phyloP scores from a whole-genome alignment of 176 grass and related monocot species.

The Poa annua region DNA sequence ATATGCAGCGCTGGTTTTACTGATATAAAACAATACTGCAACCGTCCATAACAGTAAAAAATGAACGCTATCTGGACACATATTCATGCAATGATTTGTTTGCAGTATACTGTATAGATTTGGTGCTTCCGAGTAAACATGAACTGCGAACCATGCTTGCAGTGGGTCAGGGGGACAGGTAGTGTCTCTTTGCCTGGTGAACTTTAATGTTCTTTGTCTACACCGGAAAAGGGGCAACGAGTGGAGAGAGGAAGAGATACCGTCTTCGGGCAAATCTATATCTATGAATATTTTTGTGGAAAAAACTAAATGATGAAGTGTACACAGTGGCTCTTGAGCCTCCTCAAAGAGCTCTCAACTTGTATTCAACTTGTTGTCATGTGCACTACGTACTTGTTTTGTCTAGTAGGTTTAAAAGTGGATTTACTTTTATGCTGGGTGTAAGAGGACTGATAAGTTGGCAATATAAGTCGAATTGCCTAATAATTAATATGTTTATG shows the following conservation, averaged over 20 bases:
- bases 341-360: constrained; percentile 27
- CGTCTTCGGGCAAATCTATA: constrained; percentile 29
- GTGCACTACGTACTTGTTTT: not conserved
- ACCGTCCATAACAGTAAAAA: not conserved
- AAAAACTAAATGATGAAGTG: not conserved
- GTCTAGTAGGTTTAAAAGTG: not conserved
- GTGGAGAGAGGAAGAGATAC: constrained; percentile 27
- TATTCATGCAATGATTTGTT: not conserved
- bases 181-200: constrained; percentile 48
- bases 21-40: not conserved
- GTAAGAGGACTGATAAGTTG: not conserved
- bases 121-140: constrained; percentile 11
- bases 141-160: constrained; percentile 11
- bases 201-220: constrained; percentile 59
- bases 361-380: constrained; percentile 16
- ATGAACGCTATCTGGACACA: not conserved
- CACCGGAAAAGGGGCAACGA: constrained; percentile 21
- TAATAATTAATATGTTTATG: not conserved
- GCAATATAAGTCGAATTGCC: not conserved
- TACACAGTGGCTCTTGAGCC: constrained; percentile 18
- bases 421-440: not conserved
- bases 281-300: not conserved
- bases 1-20: not conserved
- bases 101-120: not conserved
- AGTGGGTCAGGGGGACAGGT: constrained; percentile 24